Conservation (phyloP, 148 eudicot genomes). For the Camellia japonica region DNA sequence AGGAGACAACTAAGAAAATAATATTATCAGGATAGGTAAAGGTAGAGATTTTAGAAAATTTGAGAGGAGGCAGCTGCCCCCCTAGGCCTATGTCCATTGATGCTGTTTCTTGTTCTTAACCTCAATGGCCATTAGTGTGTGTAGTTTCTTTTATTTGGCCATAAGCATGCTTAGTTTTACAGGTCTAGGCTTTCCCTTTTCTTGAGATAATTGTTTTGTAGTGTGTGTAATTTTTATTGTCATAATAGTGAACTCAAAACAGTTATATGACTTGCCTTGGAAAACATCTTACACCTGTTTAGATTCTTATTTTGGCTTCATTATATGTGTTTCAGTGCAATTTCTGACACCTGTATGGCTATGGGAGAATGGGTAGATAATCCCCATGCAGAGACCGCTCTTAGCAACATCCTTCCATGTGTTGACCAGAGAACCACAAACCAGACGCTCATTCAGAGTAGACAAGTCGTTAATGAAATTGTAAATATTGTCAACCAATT, state of each 20-base stretch:
- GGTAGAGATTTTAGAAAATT: no score
- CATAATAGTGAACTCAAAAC: neutral
- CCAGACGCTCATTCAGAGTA: slow-evolving; percentile 69
- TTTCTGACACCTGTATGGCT: slow-evolving; percentile 84
- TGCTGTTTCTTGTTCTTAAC: neutral
- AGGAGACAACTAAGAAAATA: no score
- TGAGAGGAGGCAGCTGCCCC: no score
- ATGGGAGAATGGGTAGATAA: slow-evolving; percentile 98
- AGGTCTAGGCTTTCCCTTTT: neutral
- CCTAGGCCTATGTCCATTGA: neutral
- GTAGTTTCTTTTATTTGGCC: neutral
- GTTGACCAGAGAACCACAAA: slow-evolving; percentile 82
- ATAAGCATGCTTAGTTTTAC: neutral
- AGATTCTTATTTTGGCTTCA: neutral
- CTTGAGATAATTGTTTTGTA: neutral
- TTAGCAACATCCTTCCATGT: slow-evolving; percentile 94
- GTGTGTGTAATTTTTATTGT: neutral
- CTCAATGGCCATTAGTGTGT: neutral
- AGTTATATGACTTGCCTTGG: no score
- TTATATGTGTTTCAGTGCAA: slow-evolving; percentile 46
- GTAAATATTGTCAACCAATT: slow-evolving; percentile 62
- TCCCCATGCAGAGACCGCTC: slow-evolving; percentile 89
- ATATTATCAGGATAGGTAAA: no score
- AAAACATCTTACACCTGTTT: neutral
- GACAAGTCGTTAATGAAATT: slow-evolving; percentile 53